phyloP scores from a whole-genome alignment of 2,329 filamentous ascomycete species.

The Bipolaris zeicola region DNA sequence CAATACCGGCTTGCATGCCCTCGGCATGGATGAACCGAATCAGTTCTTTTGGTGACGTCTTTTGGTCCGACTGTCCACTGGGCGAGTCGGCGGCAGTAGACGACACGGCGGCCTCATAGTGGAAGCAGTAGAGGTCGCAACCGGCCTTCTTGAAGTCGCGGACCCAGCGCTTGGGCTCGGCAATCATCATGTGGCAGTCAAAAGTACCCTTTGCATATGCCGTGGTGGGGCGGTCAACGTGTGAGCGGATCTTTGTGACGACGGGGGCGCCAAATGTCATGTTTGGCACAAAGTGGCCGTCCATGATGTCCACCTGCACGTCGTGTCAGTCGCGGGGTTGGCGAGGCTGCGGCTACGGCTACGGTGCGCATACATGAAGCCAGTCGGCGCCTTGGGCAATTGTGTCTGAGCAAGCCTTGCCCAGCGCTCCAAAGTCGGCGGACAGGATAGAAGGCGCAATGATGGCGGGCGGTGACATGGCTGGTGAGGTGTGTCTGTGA shows the following conservation, averaged over 20 bases:
- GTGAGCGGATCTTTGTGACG: constrained; percentile 87
- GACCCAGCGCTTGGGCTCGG: constrained; percentile 99
- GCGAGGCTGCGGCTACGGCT: not conserved
- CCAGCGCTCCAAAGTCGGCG: constrained; percentile 90
- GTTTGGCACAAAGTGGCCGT: constrained; percentile 98
- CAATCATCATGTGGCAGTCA: constrained; percentile 99
- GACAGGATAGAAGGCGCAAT: constrained; percentile 98
- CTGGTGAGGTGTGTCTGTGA: constrained; percentile 29
- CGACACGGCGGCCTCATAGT: constrained; percentile 90
- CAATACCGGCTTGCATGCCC: constrained; percentile 89
- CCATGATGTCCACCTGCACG: constrained; percentile 97
- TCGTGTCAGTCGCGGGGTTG: constrained; percentile 67
- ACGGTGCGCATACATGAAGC: constrained; percentile 44
- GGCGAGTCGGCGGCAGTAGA: constrained; percentile 85
- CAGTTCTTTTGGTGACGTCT: constrained; percentile 82
- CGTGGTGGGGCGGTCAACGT: constrained; percentile 76
- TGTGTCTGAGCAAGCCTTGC: constrained; percentile 82
- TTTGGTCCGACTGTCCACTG: constrained; percentile 68
- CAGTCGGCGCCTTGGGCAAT: constrained; percentile 78
- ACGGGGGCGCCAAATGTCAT: constrained; percentile 96
- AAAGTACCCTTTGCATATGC: constrained; percentile 85
- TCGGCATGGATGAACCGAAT: constrained; percentile 88
- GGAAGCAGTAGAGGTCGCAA: constrained; percentile 99
- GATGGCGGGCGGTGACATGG: constrained; percentile 88
- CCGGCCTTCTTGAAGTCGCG: constrained; percentile 92